Evolutionary conservation across 805 yeast genomes (phyloP), one percentile per base, ranked within the genome.

Genomic region (Ogataea thermomethanolica): DNA sequence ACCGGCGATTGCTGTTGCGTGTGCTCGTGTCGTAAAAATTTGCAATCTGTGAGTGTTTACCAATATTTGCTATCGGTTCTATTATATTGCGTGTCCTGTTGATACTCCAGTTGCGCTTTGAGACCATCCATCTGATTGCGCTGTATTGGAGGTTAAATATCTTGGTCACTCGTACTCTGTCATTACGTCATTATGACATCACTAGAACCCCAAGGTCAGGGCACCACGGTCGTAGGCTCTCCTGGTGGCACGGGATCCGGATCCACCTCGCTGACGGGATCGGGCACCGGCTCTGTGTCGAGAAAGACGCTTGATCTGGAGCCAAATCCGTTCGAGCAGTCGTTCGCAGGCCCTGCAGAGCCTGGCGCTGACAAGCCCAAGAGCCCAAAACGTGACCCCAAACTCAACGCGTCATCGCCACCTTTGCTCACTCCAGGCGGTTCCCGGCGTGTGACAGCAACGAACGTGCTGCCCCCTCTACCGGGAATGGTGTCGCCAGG

Each of bases 241-340:
- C 38, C 44, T 22, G 34, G 37, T 25, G 36, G 46, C n/a, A 39
- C 27, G 29, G 37, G 44, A 24, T 38, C 45, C 5, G 36, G 32
- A 12, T 24, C 41, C 9, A 41, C 37, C 15, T 26, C 31, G 6
- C 21, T 17, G 20, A 17, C 20, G 20, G 20, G 20, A 17, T 17
- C 20, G 3, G 20, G 20, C 3, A 17, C 20, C 5, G 20, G 20
- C 20, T 17, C 20, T 17, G 20, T 17, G 5, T 17, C 21, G 25
- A 36, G 36, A 26, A 53, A 53, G 45, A 53, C 60, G 2, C 44
- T 62, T 14, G 67, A 61, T 39, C 38, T 89, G 43, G 99, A 93
- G 61, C 96, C 93, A 8, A 91, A 91, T 55, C 97, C 97, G 4
- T 91, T 91, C 59, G 99, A 91, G 62, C 85, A 84, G 61, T 85